Conservation (phyloP, 768 basidiomycete species). For the Candolleomyces efflorescens region DNA sequence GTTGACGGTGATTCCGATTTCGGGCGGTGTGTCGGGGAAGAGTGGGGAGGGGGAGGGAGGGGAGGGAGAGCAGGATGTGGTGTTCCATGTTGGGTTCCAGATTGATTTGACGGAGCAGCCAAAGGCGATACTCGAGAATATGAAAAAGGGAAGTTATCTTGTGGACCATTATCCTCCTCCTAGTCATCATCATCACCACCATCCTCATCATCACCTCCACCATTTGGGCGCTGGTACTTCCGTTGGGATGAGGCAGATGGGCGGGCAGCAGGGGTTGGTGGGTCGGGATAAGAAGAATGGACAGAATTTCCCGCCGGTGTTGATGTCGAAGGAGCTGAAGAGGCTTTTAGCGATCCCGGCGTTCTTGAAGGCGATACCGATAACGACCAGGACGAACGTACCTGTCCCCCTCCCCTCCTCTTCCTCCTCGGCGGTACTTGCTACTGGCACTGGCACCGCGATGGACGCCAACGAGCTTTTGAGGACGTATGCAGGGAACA, state of each 20-base stretch:
- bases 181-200: too few relatives aligned
- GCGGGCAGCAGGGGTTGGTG: neutral
- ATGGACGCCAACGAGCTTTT: constrained; percentile 4
- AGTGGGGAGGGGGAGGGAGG: constrained; percentile 41
- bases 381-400: constrained; percentile 34
- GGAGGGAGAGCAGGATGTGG: constrained; percentile 65
- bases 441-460: neutral
- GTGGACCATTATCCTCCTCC: constrained; percentile 43
- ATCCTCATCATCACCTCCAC: too few relatives aligned
- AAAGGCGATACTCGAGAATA: constrained; percentile 72
- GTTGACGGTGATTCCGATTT: constrained; percentile 85
- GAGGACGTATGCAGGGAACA: constrained; percentile 28
- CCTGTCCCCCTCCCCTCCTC: constrained; percentile 16
- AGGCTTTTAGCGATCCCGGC: constrained; percentile 40
- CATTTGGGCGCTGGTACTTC: neutral
- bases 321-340: constrained; percentile 52
- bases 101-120: constrained; percentile 89
- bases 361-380: constrained; percentile 46
- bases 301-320: constrained; percentile 23
- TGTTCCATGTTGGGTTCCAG: constrained; percentile 93
- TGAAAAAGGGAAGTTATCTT: constrained; percentile 73
- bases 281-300: constrained; percentile 13
- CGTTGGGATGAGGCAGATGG: neutral
- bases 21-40: constrained; percentile 44
- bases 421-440: constrained; percentile 9